Evolutionary conservation across 2,329 filamentous ascomycete genomes (phyloP).

Genomic region (Ampelomyces quisqualis): DNA sequence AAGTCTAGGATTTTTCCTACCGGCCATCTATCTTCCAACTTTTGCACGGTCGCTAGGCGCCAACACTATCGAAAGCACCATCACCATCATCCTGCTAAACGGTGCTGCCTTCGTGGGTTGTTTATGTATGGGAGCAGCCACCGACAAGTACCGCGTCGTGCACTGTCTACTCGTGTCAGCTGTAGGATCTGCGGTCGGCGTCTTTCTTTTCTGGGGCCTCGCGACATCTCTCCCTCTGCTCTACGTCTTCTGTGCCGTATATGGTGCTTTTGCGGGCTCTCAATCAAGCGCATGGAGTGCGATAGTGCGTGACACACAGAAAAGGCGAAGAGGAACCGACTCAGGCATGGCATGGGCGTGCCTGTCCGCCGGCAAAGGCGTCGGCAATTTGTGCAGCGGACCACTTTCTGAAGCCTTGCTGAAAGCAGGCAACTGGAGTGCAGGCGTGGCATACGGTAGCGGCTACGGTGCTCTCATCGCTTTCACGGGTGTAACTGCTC

Average conservation of each 20-base stretch:
- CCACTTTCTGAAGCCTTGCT: slow-evolving; percentile 54
- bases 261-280: slow-evolving; percentile 46
- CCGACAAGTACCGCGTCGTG: slow-evolving; percentile 45
- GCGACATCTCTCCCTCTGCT: slow-evolving; percentile 45
- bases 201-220: slow-evolving; percentile 51
- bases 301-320: slow-evolving; percentile 47
- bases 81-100: slow-evolving; percentile 46
- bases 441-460: slow-evolving; percentile 46
- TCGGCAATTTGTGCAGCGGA: slow-evolving; percentile 54
- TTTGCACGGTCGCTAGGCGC: slow-evolving; percentile 45
- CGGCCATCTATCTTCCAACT: slow-evolving; percentile 47
- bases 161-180: slow-evolving; percentile 43
- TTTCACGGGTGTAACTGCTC: slow-evolving; percentile 47
- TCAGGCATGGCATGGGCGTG: slow-evolving; percentile 53
- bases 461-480: slow-evolving; percentile 47
- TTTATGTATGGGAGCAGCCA: slow-evolving; percentile 43
- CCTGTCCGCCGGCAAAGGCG: slow-evolving; percentile 52
- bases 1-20: slow-evolving; percentile 49
- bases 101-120: slow-evolving; percentile 41
- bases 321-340: slow-evolving; percentile 43
- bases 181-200: slow-evolving; percentile 37
- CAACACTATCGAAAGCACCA: slow-evolving; percentile 36
- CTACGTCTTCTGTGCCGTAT: slow-evolving; percentile 49
- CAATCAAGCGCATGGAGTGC: slow-evolving; percentile 48
- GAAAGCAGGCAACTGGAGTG: slow-evolving; percentile 39